These are phyloP conservation scores for Orbilia blumenaviensis DNA, from an alignment of 2,329 filamentous ascomycete genomes.

Conservation along the genomic window DNA sequence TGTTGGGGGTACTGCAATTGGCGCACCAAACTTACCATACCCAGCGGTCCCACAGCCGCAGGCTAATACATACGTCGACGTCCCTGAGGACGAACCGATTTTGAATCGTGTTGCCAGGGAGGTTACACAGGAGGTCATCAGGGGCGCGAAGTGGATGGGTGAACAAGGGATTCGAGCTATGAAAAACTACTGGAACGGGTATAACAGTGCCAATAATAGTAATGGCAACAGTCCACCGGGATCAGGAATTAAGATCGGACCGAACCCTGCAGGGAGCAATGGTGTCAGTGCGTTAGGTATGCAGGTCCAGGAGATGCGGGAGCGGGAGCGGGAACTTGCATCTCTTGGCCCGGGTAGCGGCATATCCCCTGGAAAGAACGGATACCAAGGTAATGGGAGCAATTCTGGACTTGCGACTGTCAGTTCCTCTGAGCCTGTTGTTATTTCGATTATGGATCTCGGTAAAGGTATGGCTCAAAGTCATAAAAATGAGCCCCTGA, in stretches of 20 bases:
- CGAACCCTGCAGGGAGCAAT: slow-evolving; percentile 45
- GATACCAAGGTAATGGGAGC: slow-evolving; percentile 35
- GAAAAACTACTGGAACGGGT: slow-evolving; percentile 80
- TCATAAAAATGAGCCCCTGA: slow-evolving; percentile 63
- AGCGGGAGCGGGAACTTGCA: slow-evolving; percentile 52
- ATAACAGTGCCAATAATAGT: slow-evolving; percentile 59
- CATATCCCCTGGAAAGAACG: slow-evolving; percentile 45
- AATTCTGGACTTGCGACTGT: slow-evolving; percentile 63
- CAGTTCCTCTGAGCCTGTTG: slow-evolving; percentile 70
- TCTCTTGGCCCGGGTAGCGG: slow-evolving; percentile 49
- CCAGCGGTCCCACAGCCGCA: slow-evolving; percentile 73
- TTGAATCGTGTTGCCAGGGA: slow-evolving; percentile 81
- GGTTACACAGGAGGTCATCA: slow-evolving; percentile 79
- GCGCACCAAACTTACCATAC: slow-evolving; percentile 68
- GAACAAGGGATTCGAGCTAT: slow-evolving; percentile 80
- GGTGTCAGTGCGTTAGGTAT: slow-evolving; percentile 51
- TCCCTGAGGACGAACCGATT: slow-evolving; percentile 75
- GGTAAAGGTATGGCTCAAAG: slow-evolving; percentile 66
- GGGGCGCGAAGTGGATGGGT: slow-evolving; percentile 77
- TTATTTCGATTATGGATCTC: slow-evolving; percentile 79
- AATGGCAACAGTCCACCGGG: slow-evolving; percentile 47
- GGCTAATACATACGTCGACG: slow-evolving; percentile 74
- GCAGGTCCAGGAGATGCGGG: slow-evolving; percentile 54
- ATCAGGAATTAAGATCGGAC: slow-evolving; percentile 47
- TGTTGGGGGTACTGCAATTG: slow-evolving; percentile 72